A percentile compares a stretch with the other conserved stretches of the same genome.
These are phyloP conservation scores for Coemansia sp. DNA, from an alignment of 192 early-diverging fungal genomes.

Conservation along the genomic window DNA sequence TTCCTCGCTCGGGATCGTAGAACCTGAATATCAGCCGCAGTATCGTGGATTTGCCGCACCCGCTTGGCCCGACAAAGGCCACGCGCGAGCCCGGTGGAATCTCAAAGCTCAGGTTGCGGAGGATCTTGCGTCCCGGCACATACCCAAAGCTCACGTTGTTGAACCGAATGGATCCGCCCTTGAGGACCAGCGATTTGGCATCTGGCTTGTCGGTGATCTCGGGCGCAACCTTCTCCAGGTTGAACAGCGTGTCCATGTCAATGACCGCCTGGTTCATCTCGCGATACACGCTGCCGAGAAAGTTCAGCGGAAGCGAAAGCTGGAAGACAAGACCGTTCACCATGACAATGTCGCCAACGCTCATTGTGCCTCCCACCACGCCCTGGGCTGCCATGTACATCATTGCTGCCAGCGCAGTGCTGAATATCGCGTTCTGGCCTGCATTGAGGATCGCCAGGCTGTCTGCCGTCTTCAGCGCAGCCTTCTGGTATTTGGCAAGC, in stretches of 20 bases:
- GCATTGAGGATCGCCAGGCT: constrained; percentile 92
- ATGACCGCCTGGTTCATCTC: constrained; percentile 93
- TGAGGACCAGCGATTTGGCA: constrained; percentile 57
- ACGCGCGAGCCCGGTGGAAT: constrained; percentile 84
- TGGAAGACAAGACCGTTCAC: constrained; percentile 99
- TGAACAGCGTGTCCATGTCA: constrained; percentile 98
- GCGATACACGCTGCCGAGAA: constrained; percentile 96
- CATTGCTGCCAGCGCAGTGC: constrained; percentile 87
- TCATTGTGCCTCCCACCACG: constrained; percentile 76
- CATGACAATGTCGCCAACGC: constrained; percentile 98
- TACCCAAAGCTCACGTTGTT: constrained; percentile 93
- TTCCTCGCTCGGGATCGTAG: constrained; percentile 83
- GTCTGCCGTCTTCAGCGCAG: constrained; percentile 88
- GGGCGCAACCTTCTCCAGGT: constrained; percentile 64
- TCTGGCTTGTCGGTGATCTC: constrained; percentile 62
- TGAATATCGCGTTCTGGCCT: constrained; percentile 94
- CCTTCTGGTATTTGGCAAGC: constrained; percentile 87
- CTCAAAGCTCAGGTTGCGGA: constrained; percentile 74
- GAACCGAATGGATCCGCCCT: constrained; percentile 79
- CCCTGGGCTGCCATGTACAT: constrained; percentile 97
- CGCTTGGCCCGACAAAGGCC: constrained; percentile 93
- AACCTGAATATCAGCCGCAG: constrained; percentile 89
- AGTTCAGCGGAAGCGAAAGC: constrained; percentile 95
- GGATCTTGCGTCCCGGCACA: constrained; percentile 67
- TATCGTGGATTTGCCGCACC: constrained; percentile 90